Base-by-base conservation (phyloP, 164 flowering plant species). In the Euptelea pleiosperma region DNA sequence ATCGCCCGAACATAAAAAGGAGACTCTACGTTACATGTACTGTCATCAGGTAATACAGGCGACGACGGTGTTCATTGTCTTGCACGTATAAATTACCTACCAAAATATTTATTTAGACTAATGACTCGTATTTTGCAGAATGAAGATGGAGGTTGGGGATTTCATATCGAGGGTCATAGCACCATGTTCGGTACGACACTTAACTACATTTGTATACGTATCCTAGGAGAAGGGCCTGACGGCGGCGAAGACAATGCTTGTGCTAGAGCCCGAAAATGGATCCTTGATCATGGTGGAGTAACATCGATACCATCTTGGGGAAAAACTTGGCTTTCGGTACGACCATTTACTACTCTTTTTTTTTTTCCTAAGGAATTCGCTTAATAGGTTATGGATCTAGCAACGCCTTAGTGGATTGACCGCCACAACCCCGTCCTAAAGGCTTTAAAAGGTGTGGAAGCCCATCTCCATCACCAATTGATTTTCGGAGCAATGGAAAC, bases 31-130 rank as follows among this genome's bases (percentile, higher is more conserved):
- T 0, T 84, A 84, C 40, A 24, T 85, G 1, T 82, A 79, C 46
- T 82, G 81, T 63, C 92, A 88, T 63, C 96, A 88, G 82, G 95
- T 52, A n/a, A n/a, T n/a, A n/a, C n/a, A n/a, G n/a, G n/a, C n/a
- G n/a, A n/a, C n/a, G n/a, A n/a, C n/a, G n/a, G n/a, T n/a, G n/a
- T n/a, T n/a, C n/a, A n/a, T n/a, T n/a, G n/a, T n/a, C n/a, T n/a
- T n/a, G n/a, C n/a, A 61, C 59, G 49, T 16, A 28, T 25, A 8
- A 3, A 0, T 19, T 12, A 0, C 22, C 11, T 21, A 12, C 22
- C 28, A 45, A 5, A 6, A 40, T 6, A 1, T 40, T 2, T 14
- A 15, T 3, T 37, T 1, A 40, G 12, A 0, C 14, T 2, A 40
- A 9, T 24, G 3, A n/a, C 3, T 34, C 15, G 22, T 10, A 19